A percentile compares a stretch with the other conserved stretches of the same genome.
Evolutionary conservation across 108 stramenopile species (phyloP).

Genomic region (Skeletonema potamos): DNA sequence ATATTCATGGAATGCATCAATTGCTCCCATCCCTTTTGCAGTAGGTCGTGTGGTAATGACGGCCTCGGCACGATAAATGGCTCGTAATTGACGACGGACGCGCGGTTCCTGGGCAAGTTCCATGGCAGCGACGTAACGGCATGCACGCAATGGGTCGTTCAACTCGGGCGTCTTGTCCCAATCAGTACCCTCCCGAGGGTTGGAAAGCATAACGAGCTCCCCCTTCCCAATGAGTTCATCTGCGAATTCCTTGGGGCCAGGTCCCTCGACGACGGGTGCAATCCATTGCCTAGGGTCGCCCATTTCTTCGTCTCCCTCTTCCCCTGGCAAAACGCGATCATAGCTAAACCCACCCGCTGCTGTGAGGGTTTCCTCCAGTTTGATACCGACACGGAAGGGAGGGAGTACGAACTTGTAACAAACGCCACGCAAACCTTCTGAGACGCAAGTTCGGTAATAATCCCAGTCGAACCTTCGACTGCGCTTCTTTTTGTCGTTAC

Average conservation of each 20-base stretch:
- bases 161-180: conserved; percentile 51
- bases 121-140: conserved; percentile 87
- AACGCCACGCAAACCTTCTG: conserved; percentile 74
- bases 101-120: conserved; percentile 88
- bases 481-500: conserved; percentile 54
- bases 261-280: conserved; percentile 54
- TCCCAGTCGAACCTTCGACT: conserved; percentile 84
- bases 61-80: conserved; percentile 69
- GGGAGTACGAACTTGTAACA: conserved; percentile 77
- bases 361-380: conserved; percentile 68
- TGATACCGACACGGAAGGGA: conserved; percentile 80
- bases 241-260: conserved; percentile 67
- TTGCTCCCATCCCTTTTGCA: conserved; percentile 67
- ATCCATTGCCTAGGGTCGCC: conserved; percentile 73
- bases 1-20: conserved; percentile 87
- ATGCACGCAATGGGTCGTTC: conserved; percentile 73
- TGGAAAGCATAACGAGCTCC: conserved; percentile 73
- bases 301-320: conserved; percentile 39
- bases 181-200: conserved; percentile 45
- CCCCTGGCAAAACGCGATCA: conserved; percentile 67
- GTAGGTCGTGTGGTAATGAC: conserved; percentile 83
- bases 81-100: conserved; percentile 65
- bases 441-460: conserved; percentile 82
- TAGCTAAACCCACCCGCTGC: conserved; percentile 61
- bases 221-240: conserved; percentile 81